phyloP scores from a whole-genome alignment of 2,329 filamentous ascomycete genomes.

The Clarireedia sp. region DNA sequence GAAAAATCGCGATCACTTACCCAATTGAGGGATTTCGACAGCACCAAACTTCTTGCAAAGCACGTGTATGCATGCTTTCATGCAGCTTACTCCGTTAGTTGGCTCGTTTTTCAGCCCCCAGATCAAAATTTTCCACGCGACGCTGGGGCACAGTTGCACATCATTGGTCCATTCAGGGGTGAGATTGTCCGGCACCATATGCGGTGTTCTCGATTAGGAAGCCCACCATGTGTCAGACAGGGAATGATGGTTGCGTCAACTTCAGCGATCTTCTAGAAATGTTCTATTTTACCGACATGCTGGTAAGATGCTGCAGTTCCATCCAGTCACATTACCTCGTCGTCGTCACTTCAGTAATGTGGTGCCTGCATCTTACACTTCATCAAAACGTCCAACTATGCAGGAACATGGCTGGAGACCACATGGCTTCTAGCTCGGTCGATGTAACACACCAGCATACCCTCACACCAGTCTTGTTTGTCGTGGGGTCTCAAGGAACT shows the following conservation, averaged over 20 bases:
- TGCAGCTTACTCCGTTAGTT: slow-evolving; percentile 5
- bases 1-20: slow-evolving; percentile 1
- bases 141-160: not conserved
- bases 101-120: slow-evolving; percentile 4
- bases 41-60: not conserved
- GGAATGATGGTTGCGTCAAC: slow-evolving; percentile 2
- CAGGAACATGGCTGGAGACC: not conserved
- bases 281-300: slow-evolving; percentile 1
- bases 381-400: not conserved
- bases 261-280: slow-evolving; percentile 5
- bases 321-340: slow-evolving; percentile 5
- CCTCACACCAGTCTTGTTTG: not conserved
- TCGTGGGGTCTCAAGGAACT: not conserved
- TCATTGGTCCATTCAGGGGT: not conserved
- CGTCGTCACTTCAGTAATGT: slow-evolving; percentile 1
- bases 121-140: not conserved
- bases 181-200: not conserved
- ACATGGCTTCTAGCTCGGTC: slow-evolving; percentile 1
- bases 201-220: slow-evolving; percentile 1
- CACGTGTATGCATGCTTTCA: slow-evolving; percentile 3
- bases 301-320: not conserved
- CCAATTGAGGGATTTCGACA: not conserved
- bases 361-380: not conserved
- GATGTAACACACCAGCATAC: not conserved
- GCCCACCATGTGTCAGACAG: slow-evolving; percentile 4